Evolutionary conservation across 1,284 basidiomycete genomes (phyloP).

Genomic region (Pseudozyma sp.): DNA sequence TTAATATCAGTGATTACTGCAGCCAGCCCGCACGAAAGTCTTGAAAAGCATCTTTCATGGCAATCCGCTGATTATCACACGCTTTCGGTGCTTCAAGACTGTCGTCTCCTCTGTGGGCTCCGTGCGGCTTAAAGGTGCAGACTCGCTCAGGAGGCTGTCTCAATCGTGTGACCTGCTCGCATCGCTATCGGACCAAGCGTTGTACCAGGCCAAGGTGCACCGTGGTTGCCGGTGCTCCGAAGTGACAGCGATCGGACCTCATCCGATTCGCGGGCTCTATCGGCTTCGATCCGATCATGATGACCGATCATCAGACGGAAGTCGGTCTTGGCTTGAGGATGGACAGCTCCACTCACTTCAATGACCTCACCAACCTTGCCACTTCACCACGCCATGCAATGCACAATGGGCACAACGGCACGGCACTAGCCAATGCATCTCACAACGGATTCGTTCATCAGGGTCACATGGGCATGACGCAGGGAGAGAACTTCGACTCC

Average conservation of each 20-base stretch:
- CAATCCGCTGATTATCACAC: too few relatives aligned
- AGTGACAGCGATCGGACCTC: not conserved
- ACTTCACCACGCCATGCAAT: constrained; percentile 11
- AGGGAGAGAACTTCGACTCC: constrained; percentile 9
- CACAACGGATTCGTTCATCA: constrained; percentile 5
- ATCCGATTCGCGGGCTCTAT: not conserved
- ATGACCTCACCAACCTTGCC: constrained; percentile 36
- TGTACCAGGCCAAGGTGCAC: too few relatives aligned
- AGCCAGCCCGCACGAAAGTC: not conserved
- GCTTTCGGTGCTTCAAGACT: too few relatives aligned
- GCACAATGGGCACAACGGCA: not conserved
- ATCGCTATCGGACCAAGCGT: too few relatives aligned
- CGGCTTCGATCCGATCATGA: constrained; percentile 6
- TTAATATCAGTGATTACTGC: not conserved
- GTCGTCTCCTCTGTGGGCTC: too few relatives aligned
- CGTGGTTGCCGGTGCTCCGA: too few relatives aligned
- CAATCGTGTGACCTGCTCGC: too few relatives aligned
- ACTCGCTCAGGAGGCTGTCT: too few relatives aligned
- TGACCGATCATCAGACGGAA: constrained; percentile 12
- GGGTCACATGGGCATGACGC: constrained; percentile 2
- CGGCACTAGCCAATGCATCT: not conserved
- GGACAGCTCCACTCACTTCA: constrained; percentile 25
- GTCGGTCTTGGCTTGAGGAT: constrained; percentile 35
- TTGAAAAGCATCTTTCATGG: too few relatives aligned
- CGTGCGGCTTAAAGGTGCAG: too few relatives aligned